These are phyloP conservation scores for Brassica hybrid DNA, from an alignment of 441 rosid species.

Conservation along the genomic window DNA sequence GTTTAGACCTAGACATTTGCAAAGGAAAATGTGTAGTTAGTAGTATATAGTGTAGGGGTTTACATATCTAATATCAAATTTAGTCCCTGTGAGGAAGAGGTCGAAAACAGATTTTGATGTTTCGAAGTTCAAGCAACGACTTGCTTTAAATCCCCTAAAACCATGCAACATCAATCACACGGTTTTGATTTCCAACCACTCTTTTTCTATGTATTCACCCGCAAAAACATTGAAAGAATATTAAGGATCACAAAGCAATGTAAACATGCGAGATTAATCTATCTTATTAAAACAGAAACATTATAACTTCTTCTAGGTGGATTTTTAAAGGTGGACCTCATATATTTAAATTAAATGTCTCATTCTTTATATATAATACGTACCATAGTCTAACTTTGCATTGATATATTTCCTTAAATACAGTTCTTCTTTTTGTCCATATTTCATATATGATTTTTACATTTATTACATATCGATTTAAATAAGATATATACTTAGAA, in stretches of 20 bases:
- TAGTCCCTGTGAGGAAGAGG: not conserved
- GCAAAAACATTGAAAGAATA: constrained; percentile 19
- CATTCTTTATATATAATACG: too few relatives aligned
- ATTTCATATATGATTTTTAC: too few relatives aligned
- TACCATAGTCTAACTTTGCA: too few relatives aligned
- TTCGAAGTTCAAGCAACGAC: constrained; percentile 5
- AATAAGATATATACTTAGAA: too few relatives aligned
- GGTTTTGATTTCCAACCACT: not conserved
- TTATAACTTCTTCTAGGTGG: too few relatives aligned
- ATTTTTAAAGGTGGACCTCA: too few relatives aligned
- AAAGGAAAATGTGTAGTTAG: not conserved
- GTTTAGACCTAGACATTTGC: not conserved
- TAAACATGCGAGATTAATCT: not conserved
- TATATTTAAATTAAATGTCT: too few relatives aligned
- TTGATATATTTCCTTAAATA: too few relatives aligned
- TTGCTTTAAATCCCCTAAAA: not conserved
- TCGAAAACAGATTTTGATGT: not conserved
- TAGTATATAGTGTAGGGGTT: not conserved
- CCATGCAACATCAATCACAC: not conserved
- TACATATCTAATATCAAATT: not conserved
- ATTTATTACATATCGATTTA: too few relatives aligned
- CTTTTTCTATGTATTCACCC: constrained; percentile 33
- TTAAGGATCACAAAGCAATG: constrained; percentile 11
- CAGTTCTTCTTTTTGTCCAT: too few relatives aligned
- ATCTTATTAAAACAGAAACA: too few relatives aligned